Base-by-base conservation (phyloP, 495 filamentous ascomycete genomes). In the Tuber borchii region DNA sequence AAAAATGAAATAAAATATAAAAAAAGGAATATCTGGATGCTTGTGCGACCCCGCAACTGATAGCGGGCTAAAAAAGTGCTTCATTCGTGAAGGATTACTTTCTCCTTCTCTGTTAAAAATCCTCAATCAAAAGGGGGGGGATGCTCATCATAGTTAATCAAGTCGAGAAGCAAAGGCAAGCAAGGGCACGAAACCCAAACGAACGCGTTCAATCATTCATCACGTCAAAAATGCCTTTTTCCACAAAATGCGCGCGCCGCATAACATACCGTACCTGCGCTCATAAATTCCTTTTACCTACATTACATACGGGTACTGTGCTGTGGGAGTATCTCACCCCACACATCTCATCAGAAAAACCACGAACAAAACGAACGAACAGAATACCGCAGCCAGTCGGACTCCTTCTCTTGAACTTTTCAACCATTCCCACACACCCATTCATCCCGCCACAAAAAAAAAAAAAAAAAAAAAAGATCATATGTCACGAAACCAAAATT, bases 111-210 rank as follows among this genome's bases (percentile, higher is more conserved):
- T 65, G 26, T 14, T 12, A 34, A 65, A 65, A 65, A 34, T 34
- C 56, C 31, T 34, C 26, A 34, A n/a, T 34, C 56, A 31, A 65
- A 65, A 65, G 68, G 46, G 16, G 46, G 16, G 44, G 73, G 68
- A 71, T 75, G 69, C 74, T 79, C 78, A 78, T 73, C 75, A 45
- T 69, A 16, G 31, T 73, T 45, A 70, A 72, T 79, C 77, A 79
- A 79, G 74, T 65, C 17, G 26, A 73, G 73, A 79, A 39, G 77
- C 65, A 72, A 51, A 70, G 45, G 61, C 72, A 37, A 46, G 48
- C 51, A 76, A 43, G 76, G 69, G 76, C 78, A 72, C 72, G 76
- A 46, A 74, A 72, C 65, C 16, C 71, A 61, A 77, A 77, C 69
- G 75, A 74, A 51, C 48, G 74, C 76, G 48, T 42, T 51, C 56